phyloP scores from a whole-genome alignment of 345 rosid genomes.

The Ceriops decandra region DNA sequence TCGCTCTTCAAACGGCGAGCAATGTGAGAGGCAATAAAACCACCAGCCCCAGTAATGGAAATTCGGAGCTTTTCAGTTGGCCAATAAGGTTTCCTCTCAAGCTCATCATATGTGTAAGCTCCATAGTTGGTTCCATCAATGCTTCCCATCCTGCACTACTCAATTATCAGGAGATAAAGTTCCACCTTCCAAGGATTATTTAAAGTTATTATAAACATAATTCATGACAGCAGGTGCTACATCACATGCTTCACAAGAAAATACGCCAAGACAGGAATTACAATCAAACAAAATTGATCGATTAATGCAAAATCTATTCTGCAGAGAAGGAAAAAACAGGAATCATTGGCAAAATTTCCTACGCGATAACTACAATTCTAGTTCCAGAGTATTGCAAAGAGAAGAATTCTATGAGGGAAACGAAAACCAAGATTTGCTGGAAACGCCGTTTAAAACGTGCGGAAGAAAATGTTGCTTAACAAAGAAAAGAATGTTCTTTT shows the following conservation, averaged over 20 bases:
- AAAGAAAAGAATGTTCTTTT: neutral
- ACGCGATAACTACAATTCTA: neutral
- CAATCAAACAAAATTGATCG: neutral
- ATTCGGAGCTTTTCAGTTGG: constrained; percentile 77
- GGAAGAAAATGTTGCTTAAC: too few species aligned
- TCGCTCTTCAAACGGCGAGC: constrained; percentile 94
- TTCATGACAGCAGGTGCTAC: neutral
- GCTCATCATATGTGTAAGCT: constrained; percentile 70
- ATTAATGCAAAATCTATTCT: neutral
- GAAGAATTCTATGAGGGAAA: neutral
- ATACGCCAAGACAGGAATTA: neutral
- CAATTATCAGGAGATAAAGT: neutral
- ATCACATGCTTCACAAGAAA: neutral
- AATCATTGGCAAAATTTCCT: neutral
- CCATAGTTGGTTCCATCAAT: constrained; percentile 58
- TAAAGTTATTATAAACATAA: neutral
- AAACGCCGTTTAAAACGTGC: too few species aligned
- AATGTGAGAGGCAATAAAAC: constrained; percentile 96
- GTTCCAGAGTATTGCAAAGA: neutral
- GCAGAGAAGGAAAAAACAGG: neutral
- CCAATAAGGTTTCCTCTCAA: constrained; percentile 93
- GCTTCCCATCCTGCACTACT: constrained; percentile 61
- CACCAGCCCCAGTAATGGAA: constrained; percentile 91
- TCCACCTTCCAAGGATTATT: neutral
- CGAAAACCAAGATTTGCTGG: neutral